Base-by-base conservation (phyloP, 106 monocot genomes). In the Chionographis japonica region DNA sequence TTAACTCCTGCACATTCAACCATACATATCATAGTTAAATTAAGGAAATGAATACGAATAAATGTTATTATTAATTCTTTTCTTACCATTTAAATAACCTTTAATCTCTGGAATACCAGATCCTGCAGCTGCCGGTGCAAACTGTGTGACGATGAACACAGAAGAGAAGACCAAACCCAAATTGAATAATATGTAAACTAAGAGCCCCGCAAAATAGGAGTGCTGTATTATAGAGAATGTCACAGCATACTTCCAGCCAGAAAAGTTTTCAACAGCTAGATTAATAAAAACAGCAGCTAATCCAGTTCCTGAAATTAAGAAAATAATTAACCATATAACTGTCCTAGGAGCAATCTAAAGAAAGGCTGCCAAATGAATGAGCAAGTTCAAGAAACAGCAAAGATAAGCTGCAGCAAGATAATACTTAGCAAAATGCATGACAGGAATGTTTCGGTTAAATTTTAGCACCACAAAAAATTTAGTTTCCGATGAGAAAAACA, bases 21-120 rank as follows among this genome's bases (percentile, higher is more conserved):
- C 43, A 42, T 68, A 56, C 61, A 3, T 51, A 42, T 69, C 36
- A 69, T 8, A 58, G 37, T 42, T 37, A 10, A 18, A 50, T 17
- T 8, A 65, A 70, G 42, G 8, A 38, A 52, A 63, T 51, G 41
- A 62, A 59, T 59, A 42, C 14, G 8, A 9, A 56, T 39, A 51
- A 46, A n/a, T 39, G 10, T 7, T 60, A 72, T 55, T 62, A 35
- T 16, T 27, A 62, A 58, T 40, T 12, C 4, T 67, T 10, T 18
- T 15, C 77, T 66, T 78, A 95, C 95, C 97, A 81, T 97, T 97
- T 72, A 97, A 77, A 76, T 97, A 97, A 43, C 97, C 97, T 77
- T 97, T 97, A 43, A 97, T 97, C 62, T 97, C 97, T 46, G 97
- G 97, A 70, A 97, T 97, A 85, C 97, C 97, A 79, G 97, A 97